phyloP scores from a whole-genome alignment of 2,329 filamentous ascomycete genomes.

The Trichoderma endophyticum region DNA sequence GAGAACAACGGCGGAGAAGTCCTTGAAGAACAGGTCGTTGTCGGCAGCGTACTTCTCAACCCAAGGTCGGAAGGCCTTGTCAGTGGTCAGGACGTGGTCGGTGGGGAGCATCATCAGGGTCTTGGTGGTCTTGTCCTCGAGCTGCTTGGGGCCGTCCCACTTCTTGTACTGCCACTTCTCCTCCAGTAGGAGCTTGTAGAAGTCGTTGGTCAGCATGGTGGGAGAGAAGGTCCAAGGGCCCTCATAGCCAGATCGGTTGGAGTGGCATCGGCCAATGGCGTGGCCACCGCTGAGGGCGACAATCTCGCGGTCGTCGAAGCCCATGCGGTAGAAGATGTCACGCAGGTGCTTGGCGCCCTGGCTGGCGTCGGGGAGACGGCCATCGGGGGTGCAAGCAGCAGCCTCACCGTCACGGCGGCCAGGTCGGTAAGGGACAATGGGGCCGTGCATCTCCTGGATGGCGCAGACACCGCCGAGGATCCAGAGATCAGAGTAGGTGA shows the following conservation, averaged over 20 bases:
- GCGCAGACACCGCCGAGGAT: conserved; percentile 81
- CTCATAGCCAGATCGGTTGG: conserved; percentile 80
- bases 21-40: conserved; percentile 87
- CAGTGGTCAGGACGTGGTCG: conserved; percentile 81
- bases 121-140: conserved; percentile 83
- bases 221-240: conserved; percentile 93
- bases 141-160: conserved; percentile 88
- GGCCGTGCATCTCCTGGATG: conserved; percentile 94
- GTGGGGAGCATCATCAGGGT: conserved; percentile 95
- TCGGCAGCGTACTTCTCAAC: conserved; percentile 90
- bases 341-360: conserved; percentile 81
- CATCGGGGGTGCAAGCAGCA: conserved; percentile 86
- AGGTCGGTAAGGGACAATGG: conserved; percentile 81
- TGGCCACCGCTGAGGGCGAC: conserved; percentile 85
- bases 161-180: conserved; percentile 93
- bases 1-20: conserved; percentile 74
- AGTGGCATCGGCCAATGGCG: conserved; percentile 85
- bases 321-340: conserved; percentile 93
- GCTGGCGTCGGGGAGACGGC: conserved; percentile 75
- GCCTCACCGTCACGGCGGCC: conserved; percentile 79
- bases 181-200: conserved; percentile 79
- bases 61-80: conserved; percentile 77
- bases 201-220: conserved; percentile 91
- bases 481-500: conserved; percentile 95
- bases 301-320: conserved; percentile 95